phyloP scores from a whole-genome alignment of 306 rosid species.

The Lathyrus sativus region DNA sequence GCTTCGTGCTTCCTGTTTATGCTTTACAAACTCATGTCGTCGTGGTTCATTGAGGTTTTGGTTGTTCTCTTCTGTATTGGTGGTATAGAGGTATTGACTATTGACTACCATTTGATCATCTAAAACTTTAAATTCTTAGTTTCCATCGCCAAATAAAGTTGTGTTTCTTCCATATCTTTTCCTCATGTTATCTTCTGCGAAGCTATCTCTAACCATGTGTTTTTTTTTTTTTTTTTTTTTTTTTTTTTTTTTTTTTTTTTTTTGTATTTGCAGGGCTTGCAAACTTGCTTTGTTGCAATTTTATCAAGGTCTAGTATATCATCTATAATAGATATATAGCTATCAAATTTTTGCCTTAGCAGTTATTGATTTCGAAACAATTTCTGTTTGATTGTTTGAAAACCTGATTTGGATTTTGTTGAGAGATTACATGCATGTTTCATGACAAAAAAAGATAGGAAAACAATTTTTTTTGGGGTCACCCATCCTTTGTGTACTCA shows the following conservation, averaged over 20 bases:
- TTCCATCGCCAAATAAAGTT: constrained; percentile 23
- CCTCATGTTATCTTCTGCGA: constrained; percentile 19
- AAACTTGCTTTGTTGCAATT: constrained; percentile 87
- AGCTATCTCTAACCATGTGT: constrained; percentile 38
- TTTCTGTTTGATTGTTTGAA: constrained; percentile 23
- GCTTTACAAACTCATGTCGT: constrained; percentile 80
- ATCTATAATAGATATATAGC: constrained; percentile 26
- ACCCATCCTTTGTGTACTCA: neutral
- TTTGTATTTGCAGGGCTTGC: constrained; percentile 77
- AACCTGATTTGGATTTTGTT: constrained; percentile 4
- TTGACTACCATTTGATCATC: constrained; percentile 16
- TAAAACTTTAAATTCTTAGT: constrained; percentile 12
- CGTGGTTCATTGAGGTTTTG: constrained; percentile 81
- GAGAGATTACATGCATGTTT: constrained; percentile 7
- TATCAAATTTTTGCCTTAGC: constrained; percentile 14
- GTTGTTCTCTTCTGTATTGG: constrained; percentile 96
- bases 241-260: too few species aligned
- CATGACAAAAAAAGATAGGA: constrained; percentile 19
- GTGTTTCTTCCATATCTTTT: constrained; percentile 32
- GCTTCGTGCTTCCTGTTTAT: constrained; percentile 86
- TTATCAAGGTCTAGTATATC: constrained; percentile 61
- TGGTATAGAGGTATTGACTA: constrained; percentile 74
- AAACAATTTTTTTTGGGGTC: neutral
- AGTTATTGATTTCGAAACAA: constrained; percentile 22
- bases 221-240: too few species aligned